Evolutionary conservation across 192 early-diverging fungal genomes (phyloP).

Genomic region (Gamsiella multidivaricata): DNA sequence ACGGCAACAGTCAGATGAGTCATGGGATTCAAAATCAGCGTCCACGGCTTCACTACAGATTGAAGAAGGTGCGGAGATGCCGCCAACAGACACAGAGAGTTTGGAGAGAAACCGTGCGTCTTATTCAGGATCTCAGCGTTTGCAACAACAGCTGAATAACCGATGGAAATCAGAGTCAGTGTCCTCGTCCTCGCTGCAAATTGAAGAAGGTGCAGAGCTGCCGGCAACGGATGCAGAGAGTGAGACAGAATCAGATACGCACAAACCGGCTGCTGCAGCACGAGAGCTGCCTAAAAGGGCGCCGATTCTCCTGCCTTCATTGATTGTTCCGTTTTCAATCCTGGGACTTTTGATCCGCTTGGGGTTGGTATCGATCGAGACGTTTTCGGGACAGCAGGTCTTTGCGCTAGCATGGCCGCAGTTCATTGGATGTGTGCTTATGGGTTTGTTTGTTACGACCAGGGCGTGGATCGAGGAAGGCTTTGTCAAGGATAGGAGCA

Average conservation of each 20-base stretch:
- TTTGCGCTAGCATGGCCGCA: constrained; percentile 74
- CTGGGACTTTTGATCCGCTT: constrained; percentile 72
- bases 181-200: neutral
- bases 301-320: constrained; percentile 10
- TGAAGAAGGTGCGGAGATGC: constrained; percentile 2
- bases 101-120: too few relatives aligned
- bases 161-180: too few relatives aligned
- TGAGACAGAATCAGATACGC: neutral
- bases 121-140: too few relatives aligned
- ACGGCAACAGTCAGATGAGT: too few relatives aligned
- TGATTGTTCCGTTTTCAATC: constrained; percentile 70
- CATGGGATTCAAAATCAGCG: too few relatives aligned
- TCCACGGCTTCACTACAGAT: neutral
- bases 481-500: constrained; percentile 28
- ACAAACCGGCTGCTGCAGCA: neutral
- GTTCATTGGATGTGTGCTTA: constrained; percentile 74
- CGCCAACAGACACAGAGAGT: too few relatives aligned
- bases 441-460: constrained; percentile 58
- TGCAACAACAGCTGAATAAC: too few relatives aligned
- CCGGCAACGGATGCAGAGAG: neutral
- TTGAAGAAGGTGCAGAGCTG: neutral
- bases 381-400: constrained; percentile 68
- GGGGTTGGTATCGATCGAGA: constrained; percentile 62
- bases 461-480: constrained; percentile 31
- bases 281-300: neutral